Percentiles rank a stretch among this genome's conserved stretches.
phyloP scores from a whole-genome alignment of 805 yeast species.

The Saccharomycopsis sp. region DNA sequence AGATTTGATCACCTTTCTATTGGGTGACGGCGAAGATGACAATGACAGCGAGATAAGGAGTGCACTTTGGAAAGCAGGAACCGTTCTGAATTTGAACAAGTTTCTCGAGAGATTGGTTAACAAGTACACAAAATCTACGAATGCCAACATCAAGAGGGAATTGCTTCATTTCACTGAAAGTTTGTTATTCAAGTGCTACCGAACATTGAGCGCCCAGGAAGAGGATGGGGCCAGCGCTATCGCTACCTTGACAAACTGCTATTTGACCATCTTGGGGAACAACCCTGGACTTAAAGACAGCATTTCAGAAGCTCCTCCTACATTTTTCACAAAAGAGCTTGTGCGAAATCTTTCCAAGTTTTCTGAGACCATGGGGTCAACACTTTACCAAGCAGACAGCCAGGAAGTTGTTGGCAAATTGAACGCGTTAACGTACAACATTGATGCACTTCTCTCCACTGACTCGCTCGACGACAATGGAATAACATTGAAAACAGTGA shows the following conservation, averaged over 20 bases:
- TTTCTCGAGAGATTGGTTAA: conserved; percentile 1
- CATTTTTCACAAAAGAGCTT: neutral
- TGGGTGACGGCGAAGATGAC: conserved; percentile 3
- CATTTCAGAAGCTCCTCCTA: neutral
- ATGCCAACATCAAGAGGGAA: neutral
- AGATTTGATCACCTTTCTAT: neutral
- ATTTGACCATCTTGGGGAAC: conserved; percentile 1
- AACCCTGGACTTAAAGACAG: neutral
- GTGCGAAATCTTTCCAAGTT: neutral
- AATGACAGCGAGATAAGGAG: neutral
- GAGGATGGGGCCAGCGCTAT: too few relatives aligned
- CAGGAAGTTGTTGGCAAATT: conserved; percentile 4
- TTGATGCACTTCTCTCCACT: too few relatives aligned
- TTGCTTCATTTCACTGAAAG: conserved; percentile 3
- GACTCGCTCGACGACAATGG: too few relatives aligned
- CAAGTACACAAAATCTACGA: neutral
- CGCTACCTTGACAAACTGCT: neutral
- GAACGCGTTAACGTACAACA: conserved; percentile 2
- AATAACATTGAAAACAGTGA: too few relatives aligned
- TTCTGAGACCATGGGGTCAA: conserved; percentile 1
- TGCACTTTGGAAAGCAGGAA: conserved; percentile 3
- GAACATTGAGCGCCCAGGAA: neutral
- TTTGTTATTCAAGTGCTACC: conserved; percentile 2
- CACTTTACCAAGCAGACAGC: conserved; percentile 8
- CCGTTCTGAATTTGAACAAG: conserved; percentile 3